phyloP scores from a whole-genome alignment of 495 filamentous ascomycete genomes.

The Neurospora sp. region DNA sequence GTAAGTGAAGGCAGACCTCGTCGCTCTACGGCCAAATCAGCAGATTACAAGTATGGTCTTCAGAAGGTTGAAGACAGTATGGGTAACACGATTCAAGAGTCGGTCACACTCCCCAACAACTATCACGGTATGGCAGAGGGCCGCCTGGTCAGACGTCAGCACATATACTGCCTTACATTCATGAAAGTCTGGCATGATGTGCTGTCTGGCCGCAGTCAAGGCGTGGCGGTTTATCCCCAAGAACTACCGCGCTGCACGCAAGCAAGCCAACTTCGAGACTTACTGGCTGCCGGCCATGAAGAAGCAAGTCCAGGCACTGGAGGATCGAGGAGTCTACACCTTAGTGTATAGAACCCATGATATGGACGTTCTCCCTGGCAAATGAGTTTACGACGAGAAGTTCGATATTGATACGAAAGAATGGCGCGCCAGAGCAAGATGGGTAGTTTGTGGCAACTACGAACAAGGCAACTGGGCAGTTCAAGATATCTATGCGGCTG shows the following conservation, averaged over 20 bases:
- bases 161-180: not conserved
- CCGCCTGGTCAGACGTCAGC: too few species aligned
- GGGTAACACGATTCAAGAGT: not conserved
- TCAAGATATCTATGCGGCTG: not conserved
- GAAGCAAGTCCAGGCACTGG: not conserved
- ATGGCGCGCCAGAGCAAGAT: not conserved
- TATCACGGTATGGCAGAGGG: too few species aligned
- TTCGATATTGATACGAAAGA: not conserved
- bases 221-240: slow-evolving; percentile 17
- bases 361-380: not conserved
- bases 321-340: not conserved
- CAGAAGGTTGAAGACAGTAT: not conserved
- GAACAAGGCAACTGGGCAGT: not conserved
- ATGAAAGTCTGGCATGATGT: too few species aligned
- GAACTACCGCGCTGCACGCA: slow-evolving; percentile 19
- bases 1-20: not conserved
- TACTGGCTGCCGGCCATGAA: slow-evolving; percentile 1
- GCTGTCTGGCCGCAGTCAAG: not conserved
- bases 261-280: not conserved
- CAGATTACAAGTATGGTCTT: not conserved
- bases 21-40: not conserved
- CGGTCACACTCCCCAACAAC: not conserved
- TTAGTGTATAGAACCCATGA: not conserved
- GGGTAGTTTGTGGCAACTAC: slow-evolving; percentile 1
- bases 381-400: slow-evolving; percentile 3